Base-by-base conservation (phyloP, 2,329 filamentous ascomycete genomes). In the Epichloe uncinata region DNA sequence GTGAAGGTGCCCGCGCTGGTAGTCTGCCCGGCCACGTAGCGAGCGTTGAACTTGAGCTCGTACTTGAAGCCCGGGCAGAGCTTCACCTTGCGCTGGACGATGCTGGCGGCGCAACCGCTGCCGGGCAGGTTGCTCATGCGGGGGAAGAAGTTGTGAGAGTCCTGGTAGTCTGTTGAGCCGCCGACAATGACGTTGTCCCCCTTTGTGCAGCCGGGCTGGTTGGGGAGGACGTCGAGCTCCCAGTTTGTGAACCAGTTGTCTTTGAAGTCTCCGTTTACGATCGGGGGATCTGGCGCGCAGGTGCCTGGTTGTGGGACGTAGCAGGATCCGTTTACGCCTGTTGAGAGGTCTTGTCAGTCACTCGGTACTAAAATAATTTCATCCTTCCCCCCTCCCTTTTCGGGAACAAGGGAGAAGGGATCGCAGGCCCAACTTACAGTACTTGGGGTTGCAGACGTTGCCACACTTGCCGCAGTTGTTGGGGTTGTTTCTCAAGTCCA, bases 391-490 rank as follows among this genome's bases (percentile, higher is more conserved):
- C 6, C 0, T 3, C 2, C 26, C 26, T 26, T 9, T 13, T 37
- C 6, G 42, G 6, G 6, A 18, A 3, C 7, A 16, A 7, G 30
- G 12, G 26, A 16, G 40, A n/a, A 18, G 9, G 44, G 18, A 12
- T 3, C 20, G 6, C 34, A 18, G 20, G 5, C 2, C 1, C 4
- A 9, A 48, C 46, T 34, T 5, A 42, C 46, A 48, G 38, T 48
- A 48, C 36, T 36, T 36, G 15, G 36, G 26, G 4, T 22, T 34
- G 18, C 46, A 48, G 15, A 22, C 13, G n/a, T 9, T 48, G 16
- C 46, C 46, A 33, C 46, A 48, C 22, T 38, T 41, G 11, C 46
- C 46, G 38, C 46, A 48, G 38, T 48, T 18, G 30, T 22, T 42
- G 37, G 46, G 46, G 16, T 16, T 48, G 46, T 48, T 16, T n/a